These are phyloP conservation scores for Alnus glutinosa DNA, from an alignment of 306 rosid genomes.

Conservation along the genomic window DNA sequence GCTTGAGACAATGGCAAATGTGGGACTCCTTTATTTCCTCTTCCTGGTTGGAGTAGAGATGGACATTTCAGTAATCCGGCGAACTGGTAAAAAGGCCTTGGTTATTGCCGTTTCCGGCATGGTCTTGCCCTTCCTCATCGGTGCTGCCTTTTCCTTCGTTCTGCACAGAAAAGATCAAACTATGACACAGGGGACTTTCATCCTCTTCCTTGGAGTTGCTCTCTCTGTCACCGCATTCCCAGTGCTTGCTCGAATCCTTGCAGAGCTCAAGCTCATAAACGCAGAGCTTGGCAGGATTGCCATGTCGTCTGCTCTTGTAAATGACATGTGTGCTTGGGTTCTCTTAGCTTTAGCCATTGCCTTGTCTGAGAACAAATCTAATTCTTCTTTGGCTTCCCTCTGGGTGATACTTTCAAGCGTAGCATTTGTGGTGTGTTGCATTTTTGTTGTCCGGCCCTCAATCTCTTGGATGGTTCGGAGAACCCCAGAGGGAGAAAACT, in stretches of 20 bases:
- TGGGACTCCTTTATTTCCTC: conserved; percentile 67
- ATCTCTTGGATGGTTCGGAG: conserved; percentile 56
- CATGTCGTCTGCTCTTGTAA: conserved; percentile 64
- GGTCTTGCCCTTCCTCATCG: conserved; percentile 62
- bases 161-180: background rate
- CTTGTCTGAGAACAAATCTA: conserved; percentile 47
- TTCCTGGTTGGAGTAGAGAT: conserved; percentile 83
- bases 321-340: conserved; percentile 86
- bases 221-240: conserved; percentile 82
- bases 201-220: conserved; percentile 71
- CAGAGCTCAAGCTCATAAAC: conserved; percentile 76
- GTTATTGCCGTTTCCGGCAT: conserved; percentile 65
- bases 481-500: conserved; percentile 86
- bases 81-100: conserved; percentile 54
- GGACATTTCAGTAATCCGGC: conserved; percentile 65
- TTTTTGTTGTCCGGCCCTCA: conserved; percentile 57
- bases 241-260: conserved; percentile 70
- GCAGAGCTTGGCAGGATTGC: conserved; percentile 76
- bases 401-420: conserved; percentile 74
- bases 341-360: conserved; percentile 82
- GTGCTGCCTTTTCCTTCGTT: conserved; percentile 37
- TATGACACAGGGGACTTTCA: conserved; percentile 26
- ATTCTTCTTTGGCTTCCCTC: conserved; percentile 56
- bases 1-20: conserved; percentile 73
- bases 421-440: conserved; percentile 56